phyloP scores from a whole-genome alignment of 495 filamentous ascomycete species.

The Diplogelasinospora grovesii region DNA sequence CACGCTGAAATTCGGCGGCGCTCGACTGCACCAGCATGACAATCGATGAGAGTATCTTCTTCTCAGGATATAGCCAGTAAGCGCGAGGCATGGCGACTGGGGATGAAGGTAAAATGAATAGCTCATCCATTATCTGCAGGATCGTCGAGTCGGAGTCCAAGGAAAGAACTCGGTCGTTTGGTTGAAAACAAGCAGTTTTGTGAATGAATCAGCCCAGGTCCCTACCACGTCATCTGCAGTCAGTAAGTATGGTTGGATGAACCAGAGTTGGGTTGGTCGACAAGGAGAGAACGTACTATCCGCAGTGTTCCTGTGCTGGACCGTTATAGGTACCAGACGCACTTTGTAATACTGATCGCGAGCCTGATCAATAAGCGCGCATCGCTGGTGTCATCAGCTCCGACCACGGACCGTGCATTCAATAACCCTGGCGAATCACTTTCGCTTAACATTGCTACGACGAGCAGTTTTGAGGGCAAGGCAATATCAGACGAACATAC shows the following conservation, averaged over 20 bases:
- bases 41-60: constrained; percentile 51
- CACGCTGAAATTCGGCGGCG: constrained; percentile 42
- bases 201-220: constrained; percentile 58
- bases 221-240: constrained; percentile 16
- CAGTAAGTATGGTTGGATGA: constrained; percentile 4
- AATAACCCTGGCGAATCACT: too few species aligned
- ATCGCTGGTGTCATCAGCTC: too few species aligned
- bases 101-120: constrained; percentile 61
- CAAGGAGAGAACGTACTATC: constrained; percentile 26
- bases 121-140: constrained; percentile 61
- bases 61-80: constrained; percentile 58
- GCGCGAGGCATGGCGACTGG: constrained; percentile 61
- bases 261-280: not conserved
- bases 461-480: too few species aligned
- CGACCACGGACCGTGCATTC: too few species aligned
- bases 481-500: too few species aligned
- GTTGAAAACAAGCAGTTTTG: constrained; percentile 67
- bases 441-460: too few species aligned
- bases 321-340: constrained; percentile 50
- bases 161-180: constrained; percentile 56
- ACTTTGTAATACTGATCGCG: constrained; percentile 56
- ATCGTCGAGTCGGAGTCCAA: constrained; percentile 65
- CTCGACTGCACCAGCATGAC: constrained; percentile 62
- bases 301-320: constrained; percentile 43
- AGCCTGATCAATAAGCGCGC: constrained; percentile 53